Evolutionary conservation across 495 filamentous ascomycete genomes (phyloP).

Genomic region (Aspergillus leporis): DNA sequence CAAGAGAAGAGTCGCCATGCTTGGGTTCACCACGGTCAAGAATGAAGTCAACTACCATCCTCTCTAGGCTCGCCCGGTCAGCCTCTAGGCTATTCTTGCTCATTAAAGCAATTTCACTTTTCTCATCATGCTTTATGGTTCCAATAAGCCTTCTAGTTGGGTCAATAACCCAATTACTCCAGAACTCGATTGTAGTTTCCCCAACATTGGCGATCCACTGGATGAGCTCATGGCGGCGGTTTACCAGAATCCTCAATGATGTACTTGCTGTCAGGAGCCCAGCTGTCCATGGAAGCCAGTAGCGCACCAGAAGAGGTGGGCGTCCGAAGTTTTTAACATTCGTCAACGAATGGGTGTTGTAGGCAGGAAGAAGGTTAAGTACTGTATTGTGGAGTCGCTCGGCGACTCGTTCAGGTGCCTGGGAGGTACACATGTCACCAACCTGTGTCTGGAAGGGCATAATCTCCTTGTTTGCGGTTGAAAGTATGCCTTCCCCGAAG

Average conservation of each 20-base stretch:
- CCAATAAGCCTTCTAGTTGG: constrained; percentile 78
- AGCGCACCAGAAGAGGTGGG: constrained; percentile 74
- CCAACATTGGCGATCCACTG: constrained; percentile 77
- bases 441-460: constrained; percentile 39
- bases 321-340: constrained; percentile 64
- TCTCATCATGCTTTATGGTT: constrained; percentile 88
- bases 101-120: constrained; percentile 93
- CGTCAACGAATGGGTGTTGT: constrained; percentile 49
- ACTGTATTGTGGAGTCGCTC: constrained; percentile 68
- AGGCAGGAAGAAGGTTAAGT: constrained; percentile 55
- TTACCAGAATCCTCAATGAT: constrained; percentile 70
- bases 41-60: constrained; percentile 97
- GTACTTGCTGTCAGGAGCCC: constrained; percentile 76
- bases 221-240: constrained; percentile 68
- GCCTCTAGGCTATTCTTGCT: constrained; percentile 85
- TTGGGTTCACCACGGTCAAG: constrained; percentile 66
- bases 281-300: constrained; percentile 74
- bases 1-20: constrained; percentile 42
- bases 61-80: constrained; percentile 86
- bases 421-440: constrained; percentile 20
- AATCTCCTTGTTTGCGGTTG: constrained; percentile 60
- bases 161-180: constrained; percentile 91
- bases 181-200: constrained; percentile 80
- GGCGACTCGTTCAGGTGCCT: constrained; percentile 60
- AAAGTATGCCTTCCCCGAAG: constrained; percentile 75